Percentiles rank a stretch among this genome's conserved stretches.
These are phyloP conservation scores for Exophiala viscosa DNA, from an alignment of 2,329 filamentous ascomycete genomes.

Conservation along the genomic window DNA sequence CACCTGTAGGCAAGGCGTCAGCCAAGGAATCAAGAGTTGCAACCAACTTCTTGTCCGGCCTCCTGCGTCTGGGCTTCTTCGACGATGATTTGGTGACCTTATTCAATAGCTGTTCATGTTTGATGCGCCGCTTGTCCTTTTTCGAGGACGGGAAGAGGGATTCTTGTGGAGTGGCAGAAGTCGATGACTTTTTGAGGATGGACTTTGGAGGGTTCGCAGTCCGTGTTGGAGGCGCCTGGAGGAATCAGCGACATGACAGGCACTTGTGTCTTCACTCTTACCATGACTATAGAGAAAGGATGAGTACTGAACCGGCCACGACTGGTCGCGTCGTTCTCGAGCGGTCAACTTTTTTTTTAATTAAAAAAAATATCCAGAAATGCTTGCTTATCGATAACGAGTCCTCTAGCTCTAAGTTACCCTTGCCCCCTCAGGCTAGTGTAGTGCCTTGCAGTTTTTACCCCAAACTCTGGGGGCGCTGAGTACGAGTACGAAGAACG, in stretches of 20 bases:
- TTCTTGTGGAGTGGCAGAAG: neutral
- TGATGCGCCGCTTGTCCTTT: constrained; percentile 76
- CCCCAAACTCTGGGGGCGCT: too few species aligned
- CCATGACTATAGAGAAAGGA: neutral
- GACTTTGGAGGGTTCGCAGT: constrained; percentile 14
- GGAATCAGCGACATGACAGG: neutral
- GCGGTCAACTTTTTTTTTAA: too few species aligned
- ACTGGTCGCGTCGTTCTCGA: neutral
- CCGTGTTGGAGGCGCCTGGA: constrained; percentile 1
- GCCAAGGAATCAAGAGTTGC: constrained; percentile 71
- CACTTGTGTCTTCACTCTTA: neutral
- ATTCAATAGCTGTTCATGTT: constrained; percentile 73
- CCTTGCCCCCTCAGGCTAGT: too few species aligned
- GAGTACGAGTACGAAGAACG: too few species aligned
- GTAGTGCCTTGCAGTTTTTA: too few species aligned
- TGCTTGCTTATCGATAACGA: too few species aligned
- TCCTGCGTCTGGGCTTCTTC: constrained; percentile 55
- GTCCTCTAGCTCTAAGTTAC: too few species aligned
- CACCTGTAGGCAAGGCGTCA: constrained; percentile 69
- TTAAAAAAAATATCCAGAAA: too few species aligned
- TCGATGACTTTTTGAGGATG: constrained; percentile 18
- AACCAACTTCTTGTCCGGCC: constrained; percentile 73
- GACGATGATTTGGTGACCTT: constrained; percentile 62
- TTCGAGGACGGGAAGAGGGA: constrained; percentile 65
- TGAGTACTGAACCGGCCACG: neutral